Base-by-base conservation (phyloP, 208 protist genomes). In the Acanthamoeba culbertsoni region DNA sequence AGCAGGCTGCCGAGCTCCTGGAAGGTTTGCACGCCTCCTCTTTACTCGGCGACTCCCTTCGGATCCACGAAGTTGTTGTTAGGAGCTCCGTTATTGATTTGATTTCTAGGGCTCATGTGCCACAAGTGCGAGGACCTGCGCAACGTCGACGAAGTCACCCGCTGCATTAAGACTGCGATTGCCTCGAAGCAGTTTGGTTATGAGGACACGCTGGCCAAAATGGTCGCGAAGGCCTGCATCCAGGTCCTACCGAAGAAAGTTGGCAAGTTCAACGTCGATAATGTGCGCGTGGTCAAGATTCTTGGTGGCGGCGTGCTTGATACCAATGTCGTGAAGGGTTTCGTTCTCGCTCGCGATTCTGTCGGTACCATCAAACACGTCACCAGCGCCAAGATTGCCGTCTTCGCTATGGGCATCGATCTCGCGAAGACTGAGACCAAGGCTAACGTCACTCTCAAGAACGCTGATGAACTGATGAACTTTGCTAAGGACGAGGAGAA, bases 251-350 rank as follows among this genome's bases (percentile, higher is more conserved):
- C 99, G 62, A 99, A 99, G 71, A 98, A 99, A 94, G 57, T 97
- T 51, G 97, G 95, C 45, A 97, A 98, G 53, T 99, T 99, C 96
- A 99, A 99, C 95, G 98, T 99, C 12, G 99, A 99, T 94, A 99
- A 99, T 95, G 98, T 99, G 28, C 98, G 99, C 77, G 98, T 99
- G 8, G 97, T 98, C 42, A 99, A 99, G 97, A 98, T 99, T 84
- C 96, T 99, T 59, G 99, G 99, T 62, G 98, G 98, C 84, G 98
- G 97, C 55, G 95, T 99, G 23, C 86, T 97, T n/a, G 97, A 99
- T 77, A 98, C 98, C 12, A 95, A 93, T 33, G 96, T 99, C 10
- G 94, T 99, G 18, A 98, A 98, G 82, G 99, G 99, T 40, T 99
- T 99, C 92, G 99, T 99, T n/a, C 97, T 99, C 94, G 94, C 95